Conservation (phyloP, 352 stramenopile genomes). For the Poterioochromonas sp. region DNA sequence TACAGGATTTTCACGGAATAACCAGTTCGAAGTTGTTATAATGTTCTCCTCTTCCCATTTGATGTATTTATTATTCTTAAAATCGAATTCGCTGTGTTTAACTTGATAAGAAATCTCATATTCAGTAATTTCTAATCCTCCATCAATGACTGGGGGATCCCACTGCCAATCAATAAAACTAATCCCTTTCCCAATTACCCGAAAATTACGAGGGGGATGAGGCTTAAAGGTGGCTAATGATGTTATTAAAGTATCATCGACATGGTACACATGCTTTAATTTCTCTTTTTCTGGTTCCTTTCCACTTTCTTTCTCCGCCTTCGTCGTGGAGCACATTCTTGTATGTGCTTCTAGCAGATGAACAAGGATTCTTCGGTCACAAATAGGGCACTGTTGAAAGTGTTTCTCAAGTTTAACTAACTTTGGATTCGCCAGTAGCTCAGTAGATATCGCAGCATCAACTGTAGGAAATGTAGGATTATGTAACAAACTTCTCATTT, state of each 20-base stretch:
- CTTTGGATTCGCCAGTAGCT: not conserved
- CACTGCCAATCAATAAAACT: constrained; percentile 25
- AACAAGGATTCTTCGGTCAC: not conserved
- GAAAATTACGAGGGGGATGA: constrained; percentile 16
- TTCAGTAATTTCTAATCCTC: constrained; percentile 24
- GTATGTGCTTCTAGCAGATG: not conserved
- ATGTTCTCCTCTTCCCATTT: constrained; percentile 5
- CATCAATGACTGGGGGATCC: constrained; percentile 27
- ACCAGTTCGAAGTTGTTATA: not conserved
- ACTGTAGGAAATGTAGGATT: not conserved
- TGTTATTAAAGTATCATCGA: constrained; percentile 13
- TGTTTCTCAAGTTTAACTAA: not conserved
- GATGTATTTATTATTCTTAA: not conserved
- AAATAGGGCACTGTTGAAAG: not conserved
- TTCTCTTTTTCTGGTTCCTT: not conserved
- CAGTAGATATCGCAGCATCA: not conserved
- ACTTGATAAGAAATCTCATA: constrained; percentile 22
- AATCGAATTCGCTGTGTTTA: not conserved
- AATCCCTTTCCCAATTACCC: not conserved
- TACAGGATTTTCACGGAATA: constrained; percentile 1
- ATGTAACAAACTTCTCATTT: constrained; percentile 2
- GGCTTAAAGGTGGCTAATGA: constrained; percentile 26
- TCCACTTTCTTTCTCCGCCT: too few relatives aligned
- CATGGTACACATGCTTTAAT: not conserved
- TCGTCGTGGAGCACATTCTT: not conserved